Percentiles rank a stretch among this genome's conserved stretches.
phyloP scores from a whole-genome alignment of 495 filamentous ascomycete species.

The Polyplosphaeria fusca region DNA sequence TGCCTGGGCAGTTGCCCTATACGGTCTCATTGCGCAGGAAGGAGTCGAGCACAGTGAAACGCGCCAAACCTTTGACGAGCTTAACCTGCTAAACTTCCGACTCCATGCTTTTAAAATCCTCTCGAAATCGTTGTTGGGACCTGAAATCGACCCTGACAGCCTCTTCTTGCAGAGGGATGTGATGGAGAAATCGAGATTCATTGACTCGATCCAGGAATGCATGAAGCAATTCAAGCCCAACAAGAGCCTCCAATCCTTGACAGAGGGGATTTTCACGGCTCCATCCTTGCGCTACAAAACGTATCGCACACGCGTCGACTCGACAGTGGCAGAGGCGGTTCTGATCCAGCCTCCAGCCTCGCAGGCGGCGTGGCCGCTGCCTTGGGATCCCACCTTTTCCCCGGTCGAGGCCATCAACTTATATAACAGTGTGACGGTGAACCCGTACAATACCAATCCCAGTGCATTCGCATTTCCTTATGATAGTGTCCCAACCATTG shows the following conservation, averaged over 20 bases:
- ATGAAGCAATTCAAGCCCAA: neutral
- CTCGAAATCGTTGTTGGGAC: neutral
- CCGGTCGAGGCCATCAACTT: conserved; percentile 14
- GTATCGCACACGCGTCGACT: neutral
- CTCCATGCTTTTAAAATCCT: conserved; percentile 6
- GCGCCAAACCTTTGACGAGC: conserved; percentile 5
- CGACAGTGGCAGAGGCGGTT: neutral
- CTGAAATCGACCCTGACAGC: conserved; percentile 6
- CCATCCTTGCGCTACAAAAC: neutral
- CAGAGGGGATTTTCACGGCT: neutral
- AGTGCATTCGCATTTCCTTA: neutral
- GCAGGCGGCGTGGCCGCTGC: conserved; percentile 10
- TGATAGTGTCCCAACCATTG: neutral
- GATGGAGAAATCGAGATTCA: conserved; percentile 10
- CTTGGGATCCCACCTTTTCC: conserved; percentile 12
- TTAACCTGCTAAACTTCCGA: neutral
- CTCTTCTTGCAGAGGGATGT: conserved; percentile 4
- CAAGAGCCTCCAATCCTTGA: neutral
- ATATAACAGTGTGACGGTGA: neutral
- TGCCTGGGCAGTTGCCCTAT: conserved; percentile 24
- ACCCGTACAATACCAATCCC: neutral
- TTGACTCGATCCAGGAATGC: neutral
- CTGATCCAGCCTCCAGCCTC: conserved; percentile 2
- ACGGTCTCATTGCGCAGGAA: conserved; percentile 6
- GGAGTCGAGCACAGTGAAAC: conserved; percentile 3